These are phyloP conservation scores for Xerocomellus chrysenteron DNA, from an alignment of 768 basidiomycete genomes.

Conservation along the genomic window DNA sequence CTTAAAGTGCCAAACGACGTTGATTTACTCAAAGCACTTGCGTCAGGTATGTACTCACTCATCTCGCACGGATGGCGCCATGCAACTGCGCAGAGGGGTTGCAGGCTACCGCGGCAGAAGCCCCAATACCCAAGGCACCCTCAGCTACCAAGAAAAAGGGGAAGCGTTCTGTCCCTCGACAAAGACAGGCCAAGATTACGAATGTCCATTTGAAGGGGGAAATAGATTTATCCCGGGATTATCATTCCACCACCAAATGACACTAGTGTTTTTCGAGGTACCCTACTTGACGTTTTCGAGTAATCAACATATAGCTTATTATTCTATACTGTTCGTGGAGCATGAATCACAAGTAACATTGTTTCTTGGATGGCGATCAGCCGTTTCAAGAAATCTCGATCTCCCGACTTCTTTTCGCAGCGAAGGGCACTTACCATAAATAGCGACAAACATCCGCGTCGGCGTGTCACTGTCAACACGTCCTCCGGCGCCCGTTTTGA, in stretches of 20 bases:
- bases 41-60: conserved; percentile 51
- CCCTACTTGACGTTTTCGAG: neutral
- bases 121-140: conserved; percentile 52
- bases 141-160: conserved; percentile 75
- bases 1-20: conserved; percentile 84
- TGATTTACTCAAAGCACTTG: conserved; percentile 74
- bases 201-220: conserved; percentile 86
- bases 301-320: neutral
- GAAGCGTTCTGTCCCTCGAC: conserved; percentile 68
- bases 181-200: conserved; percentile 79
- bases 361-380: neutral
- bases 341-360: neutral
- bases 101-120: conserved; percentile 72
- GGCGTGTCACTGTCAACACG: no score
- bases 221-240: conserved; percentile 83
- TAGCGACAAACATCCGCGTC: no score
- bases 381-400: no score
- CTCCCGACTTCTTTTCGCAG: no score
- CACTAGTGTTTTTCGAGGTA: neutral
- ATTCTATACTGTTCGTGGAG: neutral
- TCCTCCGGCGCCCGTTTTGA: neutral
- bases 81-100: conserved; percentile 59
- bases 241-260: conserved; percentile 35
- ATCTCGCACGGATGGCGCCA: neutral
- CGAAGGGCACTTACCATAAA: no score